phyloP scores from a whole-genome alignment of 2,329 filamentous ascomycete genomes.

The Xylariaceae sp. region DNA sequence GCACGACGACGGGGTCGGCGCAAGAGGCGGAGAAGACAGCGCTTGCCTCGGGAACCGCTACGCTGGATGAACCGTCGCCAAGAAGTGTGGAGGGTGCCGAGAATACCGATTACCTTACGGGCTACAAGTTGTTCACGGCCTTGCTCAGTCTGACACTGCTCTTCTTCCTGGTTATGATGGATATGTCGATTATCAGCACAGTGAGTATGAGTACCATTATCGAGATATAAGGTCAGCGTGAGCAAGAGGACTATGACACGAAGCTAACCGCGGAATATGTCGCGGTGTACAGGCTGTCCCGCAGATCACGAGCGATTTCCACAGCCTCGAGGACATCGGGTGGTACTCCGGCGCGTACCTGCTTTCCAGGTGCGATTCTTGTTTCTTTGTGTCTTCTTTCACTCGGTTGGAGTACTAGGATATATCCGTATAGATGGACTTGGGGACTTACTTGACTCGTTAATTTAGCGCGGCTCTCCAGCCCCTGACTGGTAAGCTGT shows the following conservation, averaged over 20 bases:
- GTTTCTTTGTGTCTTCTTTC: background rate
- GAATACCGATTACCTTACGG: conserved; percentile 30
- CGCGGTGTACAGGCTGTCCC: conserved; percentile 46
- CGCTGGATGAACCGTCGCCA: background rate
- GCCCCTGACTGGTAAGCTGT: conserved; percentile 56
- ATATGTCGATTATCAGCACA: conserved; percentile 57
- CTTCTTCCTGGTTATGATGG: conserved; percentile 52
- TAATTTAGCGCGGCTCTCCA: conserved; percentile 49
- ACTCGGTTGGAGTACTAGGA: conserved; percentile 33
- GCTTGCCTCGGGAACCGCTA: background rate
- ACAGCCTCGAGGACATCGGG: conserved; percentile 55
- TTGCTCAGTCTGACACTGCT: conserved; percentile 44
- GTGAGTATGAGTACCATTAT: conserved; percentile 34
- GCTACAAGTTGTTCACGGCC: conserved; percentile 30
- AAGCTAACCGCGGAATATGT: conserved; percentile 2
- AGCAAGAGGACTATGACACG: too few relatives aligned
- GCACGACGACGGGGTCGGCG: background rate
- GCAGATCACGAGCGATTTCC: conserved; percentile 53
- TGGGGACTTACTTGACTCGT: conserved; percentile 12
- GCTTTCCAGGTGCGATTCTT: conserved; percentile 42
- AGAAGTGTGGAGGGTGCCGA: conserved; percentile 18
- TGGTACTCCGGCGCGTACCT: conserved; percentile 59
- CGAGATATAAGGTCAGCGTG: background rate
- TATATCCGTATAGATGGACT: conserved; percentile 20
- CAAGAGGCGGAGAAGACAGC: too few relatives aligned